Evolutionary conservation across 768 basidiomycete species (phyloP).

Genomic region (Tricholoma hemisulphureum): DNA sequence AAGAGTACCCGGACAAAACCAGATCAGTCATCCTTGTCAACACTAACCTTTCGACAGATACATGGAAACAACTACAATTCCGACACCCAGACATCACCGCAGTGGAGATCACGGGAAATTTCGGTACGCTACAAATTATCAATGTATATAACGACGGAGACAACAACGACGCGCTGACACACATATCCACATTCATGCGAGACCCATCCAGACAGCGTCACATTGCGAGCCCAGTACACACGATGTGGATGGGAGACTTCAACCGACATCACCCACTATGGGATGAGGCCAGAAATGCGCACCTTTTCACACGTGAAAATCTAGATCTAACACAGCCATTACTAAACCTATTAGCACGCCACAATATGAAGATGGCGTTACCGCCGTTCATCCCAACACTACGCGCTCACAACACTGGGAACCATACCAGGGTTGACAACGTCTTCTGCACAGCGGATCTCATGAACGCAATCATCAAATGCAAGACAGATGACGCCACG

Average conservation of each 20-base stretch:
- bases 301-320: no score
- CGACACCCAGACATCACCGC: constrained; percentile 22
- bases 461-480: no score
- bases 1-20: not conserved
- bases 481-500: no score
- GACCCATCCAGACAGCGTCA: constrained; percentile 8
- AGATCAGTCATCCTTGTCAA: not conserved
- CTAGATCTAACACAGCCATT: constrained; percentile 35
- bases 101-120: not conserved
- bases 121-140: constrained; percentile 26
- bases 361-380: constrained; percentile 24
- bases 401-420: no score
- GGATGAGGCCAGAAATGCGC: no score
- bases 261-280: constrained; percentile 45
- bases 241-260: no score
- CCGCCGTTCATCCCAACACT: no score
- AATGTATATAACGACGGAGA: constrained; percentile 39
- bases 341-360: constrained; percentile 36
- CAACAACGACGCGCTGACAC: not conserved
- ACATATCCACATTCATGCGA: constrained; percentile 16
- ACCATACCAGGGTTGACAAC: no score
- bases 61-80: not conserved
- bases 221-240: not conserved
- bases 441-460: no score
- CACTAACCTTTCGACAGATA: not conserved